These are phyloP conservation scores for Arabidopsis lyrata DNA, from an alignment of 441 rosid genomes.

Conservation along the genomic window DNA sequence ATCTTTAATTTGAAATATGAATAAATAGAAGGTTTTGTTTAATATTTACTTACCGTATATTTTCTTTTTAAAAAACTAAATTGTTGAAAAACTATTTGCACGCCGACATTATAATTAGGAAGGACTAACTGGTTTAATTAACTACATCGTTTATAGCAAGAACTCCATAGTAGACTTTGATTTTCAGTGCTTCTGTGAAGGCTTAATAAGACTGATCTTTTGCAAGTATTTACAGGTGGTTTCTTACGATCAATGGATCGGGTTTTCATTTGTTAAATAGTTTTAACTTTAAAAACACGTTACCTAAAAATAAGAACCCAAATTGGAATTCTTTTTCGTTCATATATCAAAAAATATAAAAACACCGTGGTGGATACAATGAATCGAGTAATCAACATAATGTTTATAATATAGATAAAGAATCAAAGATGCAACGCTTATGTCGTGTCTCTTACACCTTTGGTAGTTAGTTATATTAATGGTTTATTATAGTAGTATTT, in stretches of 20 bases:
- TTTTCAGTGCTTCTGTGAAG: background rate
- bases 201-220: background rate
- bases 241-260: background rate
- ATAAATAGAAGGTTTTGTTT: background rate
- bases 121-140: too few relatives aligned
- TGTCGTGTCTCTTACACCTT: constrained; percentile 1
- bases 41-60: background rate
- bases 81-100: too few relatives aligned
- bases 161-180: constrained; percentile 6
- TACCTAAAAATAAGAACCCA: constrained; percentile 22
- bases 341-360: constrained; percentile 1
- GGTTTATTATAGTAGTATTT: background rate
- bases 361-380: constrained; percentile 22
- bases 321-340: constrained; percentile 15
- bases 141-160: background rate
- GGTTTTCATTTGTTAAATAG: background rate
- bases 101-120: too few relatives aligned
- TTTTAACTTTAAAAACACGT: background rate
- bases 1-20: background rate
- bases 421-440: background rate
- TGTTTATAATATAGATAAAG: background rate
- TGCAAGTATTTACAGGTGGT: background rate
- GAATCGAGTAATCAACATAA: constrained; percentile 10
- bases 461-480: background rate
- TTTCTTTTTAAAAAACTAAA: too few relatives aligned